Evolutionary conservation across 768 basidiomycete genomes (phyloP).

Genomic region (Mrakia blollopis): DNA sequence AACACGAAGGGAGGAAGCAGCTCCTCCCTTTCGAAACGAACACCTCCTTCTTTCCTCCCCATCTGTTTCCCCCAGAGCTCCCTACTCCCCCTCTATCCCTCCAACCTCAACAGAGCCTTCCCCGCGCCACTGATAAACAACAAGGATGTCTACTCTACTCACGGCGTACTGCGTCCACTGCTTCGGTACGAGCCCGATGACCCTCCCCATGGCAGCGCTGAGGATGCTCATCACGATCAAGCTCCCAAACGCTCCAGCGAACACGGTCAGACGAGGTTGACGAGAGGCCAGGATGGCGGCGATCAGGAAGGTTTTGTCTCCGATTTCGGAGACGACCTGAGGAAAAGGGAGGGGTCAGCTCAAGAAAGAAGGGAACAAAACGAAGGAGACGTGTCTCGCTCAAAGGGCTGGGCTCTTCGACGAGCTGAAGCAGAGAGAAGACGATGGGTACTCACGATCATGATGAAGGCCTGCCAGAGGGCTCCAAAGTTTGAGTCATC

Average conservation of each 20-base stretch:
- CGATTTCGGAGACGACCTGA: conserved; percentile 63
- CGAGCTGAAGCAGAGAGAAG: conserved; percentile 26
- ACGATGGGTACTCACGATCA: conserved; percentile 72
- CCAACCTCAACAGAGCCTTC: background rate
- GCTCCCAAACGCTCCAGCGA: conserved; percentile 79
- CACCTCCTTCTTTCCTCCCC: background rate
- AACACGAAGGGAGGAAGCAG: no score
- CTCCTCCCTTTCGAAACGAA: background rate
- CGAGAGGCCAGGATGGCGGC: conserved; percentile 83
- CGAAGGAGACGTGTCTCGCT: background rate
- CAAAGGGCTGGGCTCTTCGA: background rate
- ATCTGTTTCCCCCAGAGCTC: background rate
- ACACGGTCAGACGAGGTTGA: conserved; percentile 72
- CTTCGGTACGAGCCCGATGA: conserved; percentile 50
- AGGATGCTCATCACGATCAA: conserved; percentile 89
- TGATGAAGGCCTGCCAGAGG: conserved; percentile 70
- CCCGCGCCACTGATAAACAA: background rate
- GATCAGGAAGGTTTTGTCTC: conserved; percentile 57
- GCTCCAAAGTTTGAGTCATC: conserved; percentile 43
- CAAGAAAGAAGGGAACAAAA: background rate
- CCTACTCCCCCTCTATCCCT: background rate
- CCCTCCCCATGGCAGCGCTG: conserved; percentile 85
- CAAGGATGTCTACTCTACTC: background rate
- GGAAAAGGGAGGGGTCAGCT: background rate
- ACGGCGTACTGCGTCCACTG: conserved; percentile 33